phyloP scores from a whole-genome alignment of 495 filamentous ascomycete genomes.

The Penicillium pancosmium region DNA sequence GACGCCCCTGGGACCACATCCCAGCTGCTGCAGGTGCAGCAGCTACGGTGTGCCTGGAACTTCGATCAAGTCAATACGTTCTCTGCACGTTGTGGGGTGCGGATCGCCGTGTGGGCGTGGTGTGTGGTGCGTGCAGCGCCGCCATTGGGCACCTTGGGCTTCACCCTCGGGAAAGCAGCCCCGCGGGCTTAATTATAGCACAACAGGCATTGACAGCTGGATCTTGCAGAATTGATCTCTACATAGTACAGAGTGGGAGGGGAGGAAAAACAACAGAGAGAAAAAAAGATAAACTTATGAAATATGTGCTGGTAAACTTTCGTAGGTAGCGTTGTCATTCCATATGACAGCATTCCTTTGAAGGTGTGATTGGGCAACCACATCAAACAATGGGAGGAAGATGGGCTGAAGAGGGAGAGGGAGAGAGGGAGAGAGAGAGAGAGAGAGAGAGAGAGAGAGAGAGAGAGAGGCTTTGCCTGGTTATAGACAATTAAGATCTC shows the following conservation, averaged over 20 bases:
- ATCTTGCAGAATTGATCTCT: not conserved
- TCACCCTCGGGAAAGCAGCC: slow-evolving; percentile 14
- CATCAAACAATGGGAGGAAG: not conserved
- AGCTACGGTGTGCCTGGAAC: slow-evolving; percentile 8
- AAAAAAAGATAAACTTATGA: not conserved
- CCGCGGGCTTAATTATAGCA: slow-evolving; percentile 12
- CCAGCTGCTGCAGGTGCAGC: not conserved
- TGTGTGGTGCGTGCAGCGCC: slow-evolving; percentile 15
- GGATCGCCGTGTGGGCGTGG: slow-evolving; percentile 24
- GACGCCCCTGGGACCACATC: slow-evolving; percentile 9
- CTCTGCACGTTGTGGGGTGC: slow-evolving; percentile 34
- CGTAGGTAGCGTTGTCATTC: not conserved
- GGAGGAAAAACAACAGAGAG: too few relatives aligned
- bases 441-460: not conserved
- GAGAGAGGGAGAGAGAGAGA: not conserved
- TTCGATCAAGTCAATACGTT: slow-evolving; percentile 17
- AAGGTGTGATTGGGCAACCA: not conserved
- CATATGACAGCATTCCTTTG: slow-evolving; percentile 1
- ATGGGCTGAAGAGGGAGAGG: not conserved
- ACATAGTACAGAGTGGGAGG: not conserved
- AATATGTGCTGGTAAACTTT: slow-evolving; percentile 2
- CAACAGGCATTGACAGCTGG: not conserved
- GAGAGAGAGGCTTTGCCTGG: not conserved
- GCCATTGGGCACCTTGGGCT: slow-evolving; percentile 21
- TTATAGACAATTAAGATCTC: not conserved